Evolutionary conservation across 1,284 basidiomycete species (phyloP).

Genomic region (Papiliotrema fonsecae): DNA sequence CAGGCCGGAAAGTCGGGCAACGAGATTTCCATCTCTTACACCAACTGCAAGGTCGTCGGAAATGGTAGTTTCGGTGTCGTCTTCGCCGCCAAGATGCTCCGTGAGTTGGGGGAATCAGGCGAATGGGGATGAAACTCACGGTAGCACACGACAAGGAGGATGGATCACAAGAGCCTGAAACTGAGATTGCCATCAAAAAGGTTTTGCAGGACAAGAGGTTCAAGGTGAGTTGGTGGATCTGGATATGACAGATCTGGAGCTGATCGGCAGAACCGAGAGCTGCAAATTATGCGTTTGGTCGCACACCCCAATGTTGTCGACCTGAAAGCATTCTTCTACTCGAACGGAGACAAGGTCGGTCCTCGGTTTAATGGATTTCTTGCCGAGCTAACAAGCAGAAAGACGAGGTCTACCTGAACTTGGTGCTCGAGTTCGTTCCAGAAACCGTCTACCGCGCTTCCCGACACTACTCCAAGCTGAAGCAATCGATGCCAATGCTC

Average conservation of each 20-base stretch:
- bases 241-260: neutral
- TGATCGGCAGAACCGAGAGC: conserved; percentile 80
- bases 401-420: conserved; percentile 99
- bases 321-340: conserved; percentile 97
- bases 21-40: conserved; percentile 84
- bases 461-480: conserved; percentile 98
- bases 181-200: conserved; percentile 98
- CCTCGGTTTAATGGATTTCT: neutral
- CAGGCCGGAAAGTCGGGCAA: conserved; percentile 91
- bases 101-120: conserved; percentile 18
- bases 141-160: conserved; percentile 37
- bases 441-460: conserved; percentile 99
- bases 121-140: conserved; percentile 1
- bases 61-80: conserved; percentile 99
- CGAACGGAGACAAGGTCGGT: conserved; percentile 93
- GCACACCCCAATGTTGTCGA: conserved; percentile 98
- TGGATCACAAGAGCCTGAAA: conserved; percentile 59
- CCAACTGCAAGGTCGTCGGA: conserved; percentile 96
- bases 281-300: conserved; percentile 99
- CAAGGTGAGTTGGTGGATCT: conserved; percentile 65
- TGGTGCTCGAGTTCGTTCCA: conserved; percentile 98
- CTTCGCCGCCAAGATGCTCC: conserved; percentile 63
- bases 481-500: conserved; percentile 99
- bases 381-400: conserved; percentile 58
- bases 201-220: conserved; percentile 99